Evolutionary conservation across 23 red algal species (phyloP), one percentile per base, ranked within the genome.

Genomic region (Pyropia haitanensis): DNA sequence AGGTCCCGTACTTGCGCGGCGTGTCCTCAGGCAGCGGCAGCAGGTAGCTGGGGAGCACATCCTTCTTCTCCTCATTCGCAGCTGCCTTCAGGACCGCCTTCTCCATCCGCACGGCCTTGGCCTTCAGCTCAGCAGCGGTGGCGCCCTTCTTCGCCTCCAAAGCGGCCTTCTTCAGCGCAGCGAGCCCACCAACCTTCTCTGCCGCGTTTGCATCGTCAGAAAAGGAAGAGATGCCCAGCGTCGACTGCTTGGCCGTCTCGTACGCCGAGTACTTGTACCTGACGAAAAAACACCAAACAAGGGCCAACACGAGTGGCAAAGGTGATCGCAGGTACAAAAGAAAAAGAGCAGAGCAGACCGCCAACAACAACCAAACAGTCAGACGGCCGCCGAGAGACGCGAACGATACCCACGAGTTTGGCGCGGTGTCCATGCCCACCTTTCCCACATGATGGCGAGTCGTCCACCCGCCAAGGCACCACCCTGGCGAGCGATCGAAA

Each of bases 21-120:
- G 73, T 67, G 53, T 88, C 83, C 24, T 88, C 83, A 12, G 83
- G 83, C 16, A 88, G 62, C n/a, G 83, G 75, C 57, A 71, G 68
- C 27, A 88, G 68, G 61, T 88, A 88, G 50, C 65, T 62, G 15
- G 83, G 83, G 1, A 88, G 51, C 46, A 78, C 66, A 25, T 72
- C 71, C 14, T 63, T 74, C 54, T 70, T 58, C 53, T 29, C 26
- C 49, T 19, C 27, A 17, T 31, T 80, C 25, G 17, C 68, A 26
- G 44, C 13, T 18, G 32, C 60, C 28, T 67, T 46, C 39, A 46
- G 39, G 39, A 46, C 39, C 5, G 39, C 39, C 39, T 46, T 46
- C 5, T 49, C 72, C 30, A 27, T 23, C 26, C 30, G 26, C 25
- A 77, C 5, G 13, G 49, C 72, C 54, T 72, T 72, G 16, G 51